Conservation (phyloP, 78 protist species). For the Monocercomonoides exilis region DNA sequence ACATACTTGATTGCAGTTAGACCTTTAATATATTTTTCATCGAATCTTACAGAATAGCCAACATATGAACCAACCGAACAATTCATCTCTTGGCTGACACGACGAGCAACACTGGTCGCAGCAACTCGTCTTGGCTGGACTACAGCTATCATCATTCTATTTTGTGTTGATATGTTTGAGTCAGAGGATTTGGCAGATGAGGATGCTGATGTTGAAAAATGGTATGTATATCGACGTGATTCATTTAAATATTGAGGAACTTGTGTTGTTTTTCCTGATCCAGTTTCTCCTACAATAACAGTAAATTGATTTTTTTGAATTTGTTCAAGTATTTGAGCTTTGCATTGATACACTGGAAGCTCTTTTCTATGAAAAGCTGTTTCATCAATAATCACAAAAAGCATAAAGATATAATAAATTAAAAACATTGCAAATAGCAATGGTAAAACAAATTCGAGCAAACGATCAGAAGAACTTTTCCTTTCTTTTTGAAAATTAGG, state of each 20-base stretch:
- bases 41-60: constrained; percentile 59
- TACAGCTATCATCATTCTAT: constrained; percentile 27
- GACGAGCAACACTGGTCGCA: constrained; percentile 86
- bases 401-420: too few species aligned
- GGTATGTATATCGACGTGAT: not conserved
- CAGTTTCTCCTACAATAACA: constrained; percentile 80
- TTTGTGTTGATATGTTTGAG: not conserved
- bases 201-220: not conserved
- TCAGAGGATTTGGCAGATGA: too few species aligned
- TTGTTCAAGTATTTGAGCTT: not conserved
- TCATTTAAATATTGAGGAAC: constrained; percentile 89
- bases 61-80: constrained; percentile 43
- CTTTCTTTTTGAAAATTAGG: too few species aligned
- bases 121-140: constrained; percentile 96
- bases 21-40: constrained; percentile 21
- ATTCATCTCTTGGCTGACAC: constrained; percentile 85
- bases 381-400: not conserved
- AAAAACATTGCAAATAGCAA: too few species aligned
- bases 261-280: constrained; percentile 94
- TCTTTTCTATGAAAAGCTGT: not conserved
- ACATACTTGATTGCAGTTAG: constrained; percentile 25
- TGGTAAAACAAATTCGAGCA: too few species aligned
- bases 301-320: not conserved
- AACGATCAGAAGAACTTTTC: too few species aligned
- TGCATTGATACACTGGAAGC: not conserved